Evolutionary conservation across 1,139 yeast genomes (phyloP).

Genomic region (Geotrichum macrosporum): DNA sequence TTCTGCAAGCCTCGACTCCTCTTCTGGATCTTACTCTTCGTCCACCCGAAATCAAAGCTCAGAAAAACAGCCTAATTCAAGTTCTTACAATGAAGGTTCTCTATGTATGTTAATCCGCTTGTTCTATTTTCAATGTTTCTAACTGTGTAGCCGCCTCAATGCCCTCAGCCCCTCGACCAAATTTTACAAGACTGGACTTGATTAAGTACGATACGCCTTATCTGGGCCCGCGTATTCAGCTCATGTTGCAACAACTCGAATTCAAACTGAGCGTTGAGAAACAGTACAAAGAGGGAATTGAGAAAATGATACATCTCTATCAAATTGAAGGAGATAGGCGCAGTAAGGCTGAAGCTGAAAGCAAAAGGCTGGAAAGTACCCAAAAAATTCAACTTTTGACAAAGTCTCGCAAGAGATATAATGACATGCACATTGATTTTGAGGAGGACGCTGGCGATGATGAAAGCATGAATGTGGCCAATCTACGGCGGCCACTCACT

Average conservation of each 20-base stretch:
- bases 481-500: conserved; percentile 71
- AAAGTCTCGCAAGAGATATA: conserved; percentile 79
- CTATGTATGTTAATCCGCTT: too few relatives aligned
- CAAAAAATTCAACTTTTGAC: conserved; percentile 80
- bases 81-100: too few relatives aligned
- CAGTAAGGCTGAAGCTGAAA: conserved; percentile 82
- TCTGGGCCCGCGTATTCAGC: conserved; percentile 89
- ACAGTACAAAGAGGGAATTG: conserved; percentile 89
- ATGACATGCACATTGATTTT: conserved; percentile 80
- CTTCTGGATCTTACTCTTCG: background rate
- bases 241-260: conserved; percentile 90
- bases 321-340: conserved; percentile 87
- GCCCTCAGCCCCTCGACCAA: too few relatives aligned
- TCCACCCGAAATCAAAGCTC: background rate
- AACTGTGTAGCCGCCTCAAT: too few relatives aligned
- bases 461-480: conserved; percentile 53
- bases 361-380: conserved; percentile 77
- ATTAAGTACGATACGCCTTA: conserved; percentile 92
- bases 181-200: conserved; percentile 54
- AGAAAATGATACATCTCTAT: conserved; percentile 78
- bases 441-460: conserved; percentile 48
- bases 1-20: conserved; percentile 9
- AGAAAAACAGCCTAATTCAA: background rate
- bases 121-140: too few relatives aligned
- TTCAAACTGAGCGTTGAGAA: conserved; percentile 90